These are phyloP conservation scores for Globisporangium okanoganense DNA, from an alignment of 352 stramenopile species.

Conservation along the genomic window DNA sequence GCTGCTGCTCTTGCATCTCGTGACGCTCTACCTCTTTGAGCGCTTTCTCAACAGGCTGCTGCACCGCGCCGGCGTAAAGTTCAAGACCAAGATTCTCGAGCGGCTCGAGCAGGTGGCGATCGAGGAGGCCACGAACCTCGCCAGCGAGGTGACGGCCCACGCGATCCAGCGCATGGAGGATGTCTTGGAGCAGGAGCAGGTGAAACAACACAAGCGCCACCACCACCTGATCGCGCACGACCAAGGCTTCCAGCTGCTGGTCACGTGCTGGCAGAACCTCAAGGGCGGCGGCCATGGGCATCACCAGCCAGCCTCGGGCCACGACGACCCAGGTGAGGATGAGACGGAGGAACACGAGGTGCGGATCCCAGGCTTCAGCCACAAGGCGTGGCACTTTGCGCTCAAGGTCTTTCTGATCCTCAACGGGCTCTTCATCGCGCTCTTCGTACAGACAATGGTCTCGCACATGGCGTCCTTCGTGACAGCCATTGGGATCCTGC, in stretches of 20 bases:
- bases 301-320: neutral
- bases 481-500: constrained; percentile 16
- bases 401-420: constrained; percentile 60
- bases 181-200: constrained; percentile 15
- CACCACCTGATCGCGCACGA: constrained; percentile 9
- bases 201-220: constrained; percentile 7
- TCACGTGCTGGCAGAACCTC: neutral
- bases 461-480: constrained; percentile 37
- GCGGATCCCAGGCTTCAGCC: constrained; percentile 39
- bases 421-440: constrained; percentile 60
- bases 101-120: constrained; percentile 21
- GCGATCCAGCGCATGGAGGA: constrained; percentile 29
- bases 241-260: constrained; percentile 24
- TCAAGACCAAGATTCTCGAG: constrained; percentile 3
- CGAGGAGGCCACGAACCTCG: constrained; percentile 22
- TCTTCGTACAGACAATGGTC: constrained; percentile 55
- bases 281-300: neutral
- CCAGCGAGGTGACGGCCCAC: constrained; percentile 19
- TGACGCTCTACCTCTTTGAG: neutral
- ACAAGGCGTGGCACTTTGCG: constrained; percentile 50
- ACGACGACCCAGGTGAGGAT: too few species aligned
- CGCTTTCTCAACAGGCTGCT: constrained; percentile 5
- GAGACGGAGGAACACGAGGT: too few species aligned
- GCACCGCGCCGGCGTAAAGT: neutral
- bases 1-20: constrained; percentile 7